A percentile compares a stretch with the other conserved stretches of the same genome.
Conservation (phyloP, 2,329 filamentous ascomycete genomes). For the Hymenoscyphus occultus region DNA sequence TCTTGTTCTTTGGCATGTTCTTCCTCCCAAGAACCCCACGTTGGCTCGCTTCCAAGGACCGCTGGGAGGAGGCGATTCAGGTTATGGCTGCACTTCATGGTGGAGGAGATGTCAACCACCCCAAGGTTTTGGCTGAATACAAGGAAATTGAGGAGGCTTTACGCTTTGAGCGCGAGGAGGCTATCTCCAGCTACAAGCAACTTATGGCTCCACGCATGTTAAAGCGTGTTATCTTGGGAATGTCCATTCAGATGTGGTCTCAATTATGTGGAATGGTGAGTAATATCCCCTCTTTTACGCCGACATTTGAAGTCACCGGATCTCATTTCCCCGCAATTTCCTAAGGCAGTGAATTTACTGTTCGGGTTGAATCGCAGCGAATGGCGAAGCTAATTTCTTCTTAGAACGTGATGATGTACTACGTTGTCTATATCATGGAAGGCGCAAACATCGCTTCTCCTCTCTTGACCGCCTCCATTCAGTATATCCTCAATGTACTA, state of each 20-base stretch:
- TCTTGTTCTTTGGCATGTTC: constrained; percentile 54
- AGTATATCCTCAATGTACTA: constrained; percentile 75
- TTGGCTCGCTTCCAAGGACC: constrained; percentile 66
- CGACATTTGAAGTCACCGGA: neutral
- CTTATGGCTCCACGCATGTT: constrained; percentile 69
- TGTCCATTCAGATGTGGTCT: constrained; percentile 74
- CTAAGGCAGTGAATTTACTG: neutral
- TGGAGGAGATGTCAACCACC: constrained; percentile 51
- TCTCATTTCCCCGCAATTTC: neutral
- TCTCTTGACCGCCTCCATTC: constrained; percentile 64
- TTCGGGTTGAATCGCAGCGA: neutral
- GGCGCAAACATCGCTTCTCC: constrained; percentile 55
- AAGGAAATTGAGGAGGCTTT: constrained; percentile 69
- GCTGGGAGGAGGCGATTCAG: constrained; percentile 61
- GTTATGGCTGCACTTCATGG: constrained; percentile 60
- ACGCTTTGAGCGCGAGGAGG: constrained; percentile 68
- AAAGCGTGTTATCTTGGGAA: constrained; percentile 66
- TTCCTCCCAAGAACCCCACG: constrained; percentile 65
- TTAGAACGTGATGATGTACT: constrained; percentile 66
- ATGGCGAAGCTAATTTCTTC: neutral
- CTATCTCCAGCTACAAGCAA: constrained; percentile 68
- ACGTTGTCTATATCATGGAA: constrained; percentile 70
- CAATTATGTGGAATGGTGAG: constrained; percentile 58
- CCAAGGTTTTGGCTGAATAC: constrained; percentile 61
- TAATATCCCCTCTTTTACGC: neutral